phyloP scores from a whole-genome alignment of 2,329 filamentous ascomycete species.

The Paracoccidioides lutzii region DNA sequence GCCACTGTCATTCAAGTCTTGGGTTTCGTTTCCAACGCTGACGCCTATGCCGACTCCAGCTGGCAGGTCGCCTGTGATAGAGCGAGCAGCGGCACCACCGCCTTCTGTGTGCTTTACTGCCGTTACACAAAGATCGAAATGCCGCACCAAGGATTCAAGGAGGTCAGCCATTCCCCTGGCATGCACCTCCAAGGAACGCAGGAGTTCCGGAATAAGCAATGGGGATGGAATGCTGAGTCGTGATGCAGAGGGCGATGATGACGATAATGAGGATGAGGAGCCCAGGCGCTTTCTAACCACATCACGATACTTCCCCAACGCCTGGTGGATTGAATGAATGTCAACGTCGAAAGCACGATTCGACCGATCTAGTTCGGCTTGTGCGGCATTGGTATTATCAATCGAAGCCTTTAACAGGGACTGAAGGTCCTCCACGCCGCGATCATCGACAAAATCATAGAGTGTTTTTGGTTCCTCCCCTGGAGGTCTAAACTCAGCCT shows the following conservation, averaged over 20 bases:
- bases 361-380: slow-evolving; percentile 42
- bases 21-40: slow-evolving; percentile 19
- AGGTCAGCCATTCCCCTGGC: slow-evolving; percentile 72
- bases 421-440: slow-evolving; percentile 46
- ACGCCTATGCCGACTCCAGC: slow-evolving; percentile 33
- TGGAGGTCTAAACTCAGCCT: slow-evolving; percentile 41
- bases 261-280: slow-evolving; percentile 16
- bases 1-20: slow-evolving; percentile 21
- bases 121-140: slow-evolving; percentile 88
- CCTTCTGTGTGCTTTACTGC: slow-evolving; percentile 84
- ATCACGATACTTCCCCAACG: slow-evolving; percentile 34
- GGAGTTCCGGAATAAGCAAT: slow-evolving; percentile 38
- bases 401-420: slow-evolving; percentile 45
- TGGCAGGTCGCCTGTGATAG: slow-evolving; percentile 50
- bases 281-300: slow-evolving; percentile 18
- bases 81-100: slow-evolving; percentile 54
- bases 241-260: slow-evolving; percentile 23
- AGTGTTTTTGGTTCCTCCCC: slow-evolving; percentile 42
- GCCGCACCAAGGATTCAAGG: slow-evolving; percentile 65
- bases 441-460: slow-evolving; percentile 55
- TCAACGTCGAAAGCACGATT: slow-evolving; percentile 61
- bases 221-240: slow-evolving; percentile 21
- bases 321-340: slow-evolving; percentile 51
- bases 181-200: slow-evolving; percentile 55
- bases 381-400: slow-evolving; percentile 47